These are phyloP conservation scores for Malus hybrid DNA, from an alignment of 331 rosid species.

Conservation along the genomic window DNA sequence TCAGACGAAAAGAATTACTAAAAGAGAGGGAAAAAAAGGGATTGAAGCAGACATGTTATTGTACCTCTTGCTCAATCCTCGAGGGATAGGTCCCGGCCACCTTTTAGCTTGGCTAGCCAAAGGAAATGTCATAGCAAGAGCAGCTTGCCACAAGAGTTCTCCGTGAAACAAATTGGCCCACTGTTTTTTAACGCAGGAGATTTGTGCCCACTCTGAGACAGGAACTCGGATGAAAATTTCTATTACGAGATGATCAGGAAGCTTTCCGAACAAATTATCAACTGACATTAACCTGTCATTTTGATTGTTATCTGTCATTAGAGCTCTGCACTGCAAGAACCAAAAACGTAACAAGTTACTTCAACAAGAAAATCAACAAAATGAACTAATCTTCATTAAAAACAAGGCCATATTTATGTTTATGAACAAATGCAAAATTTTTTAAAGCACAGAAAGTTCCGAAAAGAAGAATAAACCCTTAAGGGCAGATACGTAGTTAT, in stretches of 20 bases:
- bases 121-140: slow-evolving; percentile 42
- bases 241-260: slow-evolving; percentile 59
- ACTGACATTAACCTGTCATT: slow-evolving; percentile 6
- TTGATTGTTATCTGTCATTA: slow-evolving; percentile 19
- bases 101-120: slow-evolving; percentile 30
- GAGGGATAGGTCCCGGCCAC: slow-evolving; percentile 72
- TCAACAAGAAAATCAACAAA: neutral
- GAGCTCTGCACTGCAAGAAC: slow-evolving; percentile 24
- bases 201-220: slow-evolving; percentile 10
- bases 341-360: neutral
- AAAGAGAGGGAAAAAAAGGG: neutral
- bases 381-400: neutral
- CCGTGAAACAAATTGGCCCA: slow-evolving; percentile 55
- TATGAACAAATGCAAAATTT: neutral
- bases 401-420: neutral
- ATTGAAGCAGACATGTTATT: neutral
- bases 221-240: slow-evolving; percentile 59
- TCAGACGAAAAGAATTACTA: neutral
- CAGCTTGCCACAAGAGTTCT: slow-evolving; percentile 68
- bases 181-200: slow-evolving; percentile 53
- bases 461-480: neutral
- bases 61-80: slow-evolving; percentile 47
- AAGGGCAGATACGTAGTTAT: neutral
- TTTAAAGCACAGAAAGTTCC: neutral
- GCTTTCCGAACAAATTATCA: slow-evolving; percentile 30